Conservation (phyloP, 208 protist genomes). For the Trypanosoma platydactyli region DNA sequence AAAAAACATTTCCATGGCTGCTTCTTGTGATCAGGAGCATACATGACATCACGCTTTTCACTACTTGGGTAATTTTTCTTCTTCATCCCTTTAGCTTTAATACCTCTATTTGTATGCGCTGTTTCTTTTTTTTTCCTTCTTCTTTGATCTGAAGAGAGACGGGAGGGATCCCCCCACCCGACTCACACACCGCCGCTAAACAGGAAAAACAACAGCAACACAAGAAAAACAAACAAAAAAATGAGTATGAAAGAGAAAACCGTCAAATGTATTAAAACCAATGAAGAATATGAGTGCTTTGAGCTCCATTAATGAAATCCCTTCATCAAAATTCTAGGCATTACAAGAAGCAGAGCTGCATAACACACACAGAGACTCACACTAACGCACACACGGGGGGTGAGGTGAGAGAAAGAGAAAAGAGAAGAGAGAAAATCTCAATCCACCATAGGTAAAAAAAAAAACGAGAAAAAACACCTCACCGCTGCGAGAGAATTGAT, state of each 20-base stretch:
- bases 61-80: too few relatives aligned
- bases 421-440: not conserved
- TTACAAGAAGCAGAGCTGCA: too few relatives aligned
- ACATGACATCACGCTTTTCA: constrained; percentile 8
- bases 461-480: constrained; percentile 6
- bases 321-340: too few relatives aligned
- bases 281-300: too few relatives aligned
- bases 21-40: constrained; percentile 35
- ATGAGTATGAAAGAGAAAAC: too few relatives aligned
- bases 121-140: not conserved
- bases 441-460: constrained; percentile 9
- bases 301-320: too few relatives aligned
- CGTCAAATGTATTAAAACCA: too few relatives aligned
- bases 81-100: too few relatives aligned
- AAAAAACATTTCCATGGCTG: constrained; percentile 41
- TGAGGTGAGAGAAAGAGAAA: constrained; percentile 25
- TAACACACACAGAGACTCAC: too few relatives aligned
- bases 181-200: not conserved
- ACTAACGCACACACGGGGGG: too few relatives aligned
- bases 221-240: constrained; percentile 2
- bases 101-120: not conserved
- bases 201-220: not conserved
- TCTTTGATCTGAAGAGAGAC: not conserved
- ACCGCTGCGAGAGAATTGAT: constrained; percentile 28
- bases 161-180: not conserved